Evolutionary conservation across 176 grass and related monocot species (phyloP), one percentile per base, ranked within the genome.

Genomic region (Cenchrus purpureus): DNA sequence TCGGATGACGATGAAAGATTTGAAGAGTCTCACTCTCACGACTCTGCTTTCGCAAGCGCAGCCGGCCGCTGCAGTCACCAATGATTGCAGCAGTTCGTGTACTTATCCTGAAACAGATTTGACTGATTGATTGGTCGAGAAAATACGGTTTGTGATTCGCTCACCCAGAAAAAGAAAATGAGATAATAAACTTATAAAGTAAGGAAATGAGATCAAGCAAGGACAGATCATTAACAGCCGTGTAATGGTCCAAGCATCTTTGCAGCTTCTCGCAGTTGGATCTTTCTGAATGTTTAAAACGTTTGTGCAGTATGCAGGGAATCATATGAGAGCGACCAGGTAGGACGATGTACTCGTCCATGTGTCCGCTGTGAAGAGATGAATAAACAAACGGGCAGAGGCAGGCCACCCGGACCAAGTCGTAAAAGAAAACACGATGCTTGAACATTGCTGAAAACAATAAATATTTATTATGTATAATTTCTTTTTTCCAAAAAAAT

Each of bases 51-150:
- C 48, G 25, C 37, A 44, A 45, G 34, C 64, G 31, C 63, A 34
- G 15, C 53, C 14, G 52, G 52, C n/a, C 4, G 43, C 67, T 5
- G 20, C n/a, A 49, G 2, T 25, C 40, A 32, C n/a, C 17, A 71
- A 85, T 85, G 37, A 78, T 69, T 45, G 77, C 68, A 65, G 77
- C 66, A 62, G 44, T 16, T 43, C n/a, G 71, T 22, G 54, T 37
- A 11, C 11, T 10, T 20, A 64, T 52, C 57, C 1, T 11, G 71
- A 64, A 74, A 46, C 70, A 74, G 40, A 53, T n/a, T 51, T 40
- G 59, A 51, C 25, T 1, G 51, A 81, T 45, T 55, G 53, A 43
- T 8, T 44, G 53, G 45, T 19, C 2, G 13, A 12, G 48, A 7
- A 31, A 65, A 31, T 57, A 19, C 17, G 22, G 46, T 49, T 14